A percentile compares a stretch with the other conserved stretches of the same genome.
Conservation (phyloP, 108 stramenopile species). For the Skeletonema potamos region DNA sequence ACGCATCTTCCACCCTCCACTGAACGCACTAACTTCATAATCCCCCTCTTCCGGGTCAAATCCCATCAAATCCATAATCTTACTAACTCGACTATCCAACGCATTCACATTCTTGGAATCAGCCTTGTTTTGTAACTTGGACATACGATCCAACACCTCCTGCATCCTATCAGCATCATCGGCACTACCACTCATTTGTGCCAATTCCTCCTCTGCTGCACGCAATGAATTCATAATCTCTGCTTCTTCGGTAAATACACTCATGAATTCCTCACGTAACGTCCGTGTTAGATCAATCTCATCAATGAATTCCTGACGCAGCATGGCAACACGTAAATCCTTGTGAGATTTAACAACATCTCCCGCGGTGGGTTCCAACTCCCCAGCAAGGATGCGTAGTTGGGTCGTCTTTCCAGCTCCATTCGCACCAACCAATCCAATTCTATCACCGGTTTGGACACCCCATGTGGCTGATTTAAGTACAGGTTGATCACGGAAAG, state of each 20-base stretch:
- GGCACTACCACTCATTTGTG: slow-evolving; percentile 37
- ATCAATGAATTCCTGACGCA: slow-evolving; percentile 95
- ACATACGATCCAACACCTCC: slow-evolving; percentile 89
- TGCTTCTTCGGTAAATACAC: slow-evolving; percentile 90
- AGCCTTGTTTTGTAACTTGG: slow-evolving; percentile 81
- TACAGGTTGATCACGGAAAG: slow-evolving; percentile 93
- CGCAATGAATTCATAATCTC: slow-evolving; percentile 68
- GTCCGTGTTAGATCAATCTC: slow-evolving; percentile 80
- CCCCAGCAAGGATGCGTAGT: slow-evolving; percentile 73
- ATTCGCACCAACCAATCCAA: slow-evolving; percentile 92
- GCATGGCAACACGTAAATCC: slow-evolving; percentile 90
- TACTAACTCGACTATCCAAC: slow-evolving; percentile 83
- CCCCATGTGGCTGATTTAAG: slow-evolving; percentile 94
- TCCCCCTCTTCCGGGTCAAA: slow-evolving; percentile 87
- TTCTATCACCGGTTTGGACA: slow-evolving; percentile 94
- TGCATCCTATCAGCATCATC: slow-evolving; percentile 77
- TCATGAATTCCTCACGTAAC: slow-evolving; percentile 89
- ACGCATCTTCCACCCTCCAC: slow-evolving; percentile 98
- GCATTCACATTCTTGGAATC: slow-evolving; percentile 84
- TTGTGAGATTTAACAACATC: slow-evolving; percentile 85
- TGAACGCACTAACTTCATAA: slow-evolving; percentile 86
- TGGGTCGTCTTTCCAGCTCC: slow-evolving; percentile 86
- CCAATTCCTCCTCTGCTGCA: slow-evolving; percentile 67
- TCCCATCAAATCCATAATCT: slow-evolving; percentile 95
- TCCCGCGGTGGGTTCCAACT: slow-evolving; percentile 92